These are phyloP conservation scores for Neocucurbitaria cava DNA, from an alignment of 2,329 filamentous ascomycete species.

Conservation along the genomic window DNA sequence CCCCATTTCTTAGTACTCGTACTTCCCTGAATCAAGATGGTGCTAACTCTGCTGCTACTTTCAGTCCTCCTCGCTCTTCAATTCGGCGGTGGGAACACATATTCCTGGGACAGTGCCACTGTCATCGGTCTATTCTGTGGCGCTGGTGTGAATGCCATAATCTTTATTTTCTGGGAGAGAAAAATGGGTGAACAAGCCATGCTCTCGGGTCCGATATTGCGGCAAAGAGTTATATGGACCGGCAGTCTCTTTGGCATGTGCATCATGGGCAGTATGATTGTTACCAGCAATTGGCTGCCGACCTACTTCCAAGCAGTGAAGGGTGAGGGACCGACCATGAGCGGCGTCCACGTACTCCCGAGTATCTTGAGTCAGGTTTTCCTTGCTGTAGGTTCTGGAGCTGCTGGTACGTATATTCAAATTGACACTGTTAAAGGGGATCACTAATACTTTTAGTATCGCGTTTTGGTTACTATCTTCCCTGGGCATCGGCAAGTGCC, in stretches of 20 bases:
- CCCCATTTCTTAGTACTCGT: no score
- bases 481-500: conserved; percentile 36
- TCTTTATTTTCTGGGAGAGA: conserved; percentile 49
- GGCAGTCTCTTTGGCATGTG: conserved; percentile 17
- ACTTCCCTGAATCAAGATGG: no score
- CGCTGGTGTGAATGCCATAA: conserved; percentile 30
- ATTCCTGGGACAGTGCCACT: conserved; percentile 43
- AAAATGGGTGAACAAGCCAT: conserved; percentile 47
- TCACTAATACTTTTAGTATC: conserved; percentile 20
- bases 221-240: conserved; percentile 41
- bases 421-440: neutral
- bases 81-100: conserved; percentile 43
- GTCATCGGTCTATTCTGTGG: conserved; percentile 48
- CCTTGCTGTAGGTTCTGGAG: conserved; percentile 25
- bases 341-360: conserved; percentile 50
- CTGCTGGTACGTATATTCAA: conserved; percentile 8
- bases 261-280: conserved; percentile 16
- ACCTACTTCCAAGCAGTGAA: conserved; percentile 54
- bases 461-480: conserved; percentile 36
- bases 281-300: conserved; percentile 31
- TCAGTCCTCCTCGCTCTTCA: conserved; percentile 51
- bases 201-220: conserved; percentile 46
- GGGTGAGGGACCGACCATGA: conserved; percentile 44
- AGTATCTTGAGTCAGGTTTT: conserved; percentile 38
- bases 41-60: no score